phyloP scores from a whole-genome alignment of 495 filamentous ascomycete genomes.

The Neurospora tetrasperma region DNA sequence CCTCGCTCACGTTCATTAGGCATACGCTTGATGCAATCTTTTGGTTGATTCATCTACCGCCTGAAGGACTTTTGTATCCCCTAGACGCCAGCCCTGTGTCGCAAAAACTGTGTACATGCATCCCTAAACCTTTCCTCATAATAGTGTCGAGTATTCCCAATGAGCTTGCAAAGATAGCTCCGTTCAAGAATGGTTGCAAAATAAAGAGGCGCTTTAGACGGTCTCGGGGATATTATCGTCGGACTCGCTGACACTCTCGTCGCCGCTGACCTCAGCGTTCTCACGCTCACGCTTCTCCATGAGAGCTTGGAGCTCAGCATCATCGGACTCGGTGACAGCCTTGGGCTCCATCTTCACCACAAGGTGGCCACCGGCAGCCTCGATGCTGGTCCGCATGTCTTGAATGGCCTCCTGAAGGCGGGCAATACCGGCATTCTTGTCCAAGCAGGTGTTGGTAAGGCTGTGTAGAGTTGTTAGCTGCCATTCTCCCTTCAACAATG shows the following conservation, averaged over 20 bases:
- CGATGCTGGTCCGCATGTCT: conserved; percentile 69
- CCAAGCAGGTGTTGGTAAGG: conserved; percentile 81
- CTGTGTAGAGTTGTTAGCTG: conserved; percentile 5
- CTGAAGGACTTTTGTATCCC: conserved; percentile 12
- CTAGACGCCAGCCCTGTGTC: conserved; percentile 8
- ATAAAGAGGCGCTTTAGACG: conserved; percentile 18
- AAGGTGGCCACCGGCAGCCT: conserved; percentile 61
- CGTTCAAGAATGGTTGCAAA: background rate
- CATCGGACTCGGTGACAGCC: conserved; percentile 96
- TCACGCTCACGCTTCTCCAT: conserved; percentile 99
- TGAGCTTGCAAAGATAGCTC: background rate
- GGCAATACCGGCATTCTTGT: conserved; percentile 77
- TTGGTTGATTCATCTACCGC: conserved; percentile 6
- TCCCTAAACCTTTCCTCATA: background rate
- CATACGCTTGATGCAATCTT: background rate
- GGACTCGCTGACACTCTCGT: conserved; percentile 87
- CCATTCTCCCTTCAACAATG: background rate
- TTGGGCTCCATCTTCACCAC: conserved; percentile 95
- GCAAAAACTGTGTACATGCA: conserved; percentile 4
- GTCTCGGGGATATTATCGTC: conserved; percentile 60
- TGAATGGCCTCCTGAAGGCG: conserved; percentile 80
- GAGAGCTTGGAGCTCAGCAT: conserved; percentile 88
- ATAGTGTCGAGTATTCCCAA: conserved; percentile 1
- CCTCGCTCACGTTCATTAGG: background rate
- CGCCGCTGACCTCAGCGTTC: conserved; percentile 92